These are phyloP conservation scores for Botrytis byssoidea DNA, from an alignment of 2,329 filamentous ascomycete species.

Conservation along the genomic window DNA sequence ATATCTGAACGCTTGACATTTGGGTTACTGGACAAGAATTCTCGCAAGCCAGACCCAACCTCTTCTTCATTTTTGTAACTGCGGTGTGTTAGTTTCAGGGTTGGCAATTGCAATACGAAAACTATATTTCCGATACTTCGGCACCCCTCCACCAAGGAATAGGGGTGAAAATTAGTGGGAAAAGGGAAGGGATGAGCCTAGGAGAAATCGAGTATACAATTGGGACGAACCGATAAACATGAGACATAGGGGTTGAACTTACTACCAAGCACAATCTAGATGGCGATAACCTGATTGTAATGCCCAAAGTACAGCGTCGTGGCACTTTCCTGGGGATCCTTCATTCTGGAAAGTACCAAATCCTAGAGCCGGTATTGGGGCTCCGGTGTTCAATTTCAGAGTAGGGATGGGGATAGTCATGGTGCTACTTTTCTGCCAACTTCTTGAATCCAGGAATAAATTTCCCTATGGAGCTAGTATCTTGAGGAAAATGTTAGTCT, in stretches of 20 bases:
- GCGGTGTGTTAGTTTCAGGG: conserved; percentile 6
- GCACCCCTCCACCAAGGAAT: background rate
- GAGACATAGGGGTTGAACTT: conserved; percentile 23
- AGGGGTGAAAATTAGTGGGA: background rate
- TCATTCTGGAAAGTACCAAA: conserved; percentile 42
- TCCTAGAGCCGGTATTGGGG: conserved; percentile 44
- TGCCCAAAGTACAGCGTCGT: conserved; percentile 53
- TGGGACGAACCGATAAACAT: conserved; percentile 9
- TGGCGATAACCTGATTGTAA: conserved; percentile 64
- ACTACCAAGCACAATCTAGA: conserved; percentile 70
- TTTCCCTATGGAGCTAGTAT: conserved; percentile 1
- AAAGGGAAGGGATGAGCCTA: background rate
- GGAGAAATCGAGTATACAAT: conserved; percentile 37
- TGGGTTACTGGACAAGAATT: conserved; percentile 58
- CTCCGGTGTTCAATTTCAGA: conserved; percentile 39
- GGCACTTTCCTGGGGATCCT: conserved; percentile 43
- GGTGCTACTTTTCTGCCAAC: background rate
- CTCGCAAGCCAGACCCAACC: conserved; percentile 72
- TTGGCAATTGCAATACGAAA: background rate
- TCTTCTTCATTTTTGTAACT: conserved; percentile 76
- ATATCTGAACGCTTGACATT: conserved; percentile 55
- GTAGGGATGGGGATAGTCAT: conserved; percentile 16
- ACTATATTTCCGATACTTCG: background rate
- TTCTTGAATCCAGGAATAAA: conserved; percentile 4
- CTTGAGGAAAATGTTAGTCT: background rate